A percentile compares a stretch with the other conserved stretches of the same genome.
These are phyloP conservation scores for Trametes hirsuta DNA, from an alignment of 1,284 basidiomycete species.

Conservation along the genomic window DNA sequence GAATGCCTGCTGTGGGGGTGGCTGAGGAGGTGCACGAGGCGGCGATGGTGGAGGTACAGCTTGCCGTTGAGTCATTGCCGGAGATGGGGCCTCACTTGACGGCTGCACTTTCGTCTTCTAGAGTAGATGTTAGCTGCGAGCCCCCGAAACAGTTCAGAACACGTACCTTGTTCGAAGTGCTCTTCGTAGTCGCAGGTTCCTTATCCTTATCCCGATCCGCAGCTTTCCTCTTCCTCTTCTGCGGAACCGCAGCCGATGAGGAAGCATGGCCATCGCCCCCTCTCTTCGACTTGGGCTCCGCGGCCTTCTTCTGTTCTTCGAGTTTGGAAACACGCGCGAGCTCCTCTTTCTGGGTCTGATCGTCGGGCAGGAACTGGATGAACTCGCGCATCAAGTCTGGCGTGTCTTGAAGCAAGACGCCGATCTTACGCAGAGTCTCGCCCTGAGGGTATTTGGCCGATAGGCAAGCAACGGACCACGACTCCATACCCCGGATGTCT, in stretches of 20 bases:
- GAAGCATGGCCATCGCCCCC: constrained; percentile 16
- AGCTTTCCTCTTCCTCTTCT: constrained; percentile 67
- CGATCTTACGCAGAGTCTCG: constrained; percentile 86
- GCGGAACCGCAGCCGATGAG: constrained; percentile 43
- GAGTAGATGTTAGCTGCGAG: neutral
- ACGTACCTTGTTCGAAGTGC: constrained; percentile 37
- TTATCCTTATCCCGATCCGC: constrained; percentile 42
- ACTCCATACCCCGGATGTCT: constrained; percentile 70
- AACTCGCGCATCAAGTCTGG: constrained; percentile 92
- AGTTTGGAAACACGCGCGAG: constrained; percentile 30
- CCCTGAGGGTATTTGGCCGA: constrained; percentile 41
- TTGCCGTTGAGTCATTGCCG: constrained; percentile 29
- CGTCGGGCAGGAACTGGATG: constrained; percentile 87
- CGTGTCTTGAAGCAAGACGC: constrained; percentile 83
- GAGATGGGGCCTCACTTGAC: constrained; percentile 31
- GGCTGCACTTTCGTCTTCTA: constrained; percentile 35
- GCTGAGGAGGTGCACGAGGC: constrained; percentile 25
- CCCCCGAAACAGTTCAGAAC: neutral
- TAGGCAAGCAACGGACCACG: constrained; percentile 49
- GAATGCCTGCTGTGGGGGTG: constrained; percentile 17
- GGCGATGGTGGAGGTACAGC: constrained; percentile 30
- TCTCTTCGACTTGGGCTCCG: constrained; percentile 26
- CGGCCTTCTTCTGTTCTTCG: constrained; percentile 24
- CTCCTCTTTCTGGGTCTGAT: constrained; percentile 52
- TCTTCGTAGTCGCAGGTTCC: constrained; percentile 31